A percentile compares a stretch with the other conserved stretches of the same genome.
These are phyloP conservation scores for Emmonsia crescens DNA, from an alignment of 2,329 filamentous ascomycete genomes.

Conservation along the genomic window DNA sequence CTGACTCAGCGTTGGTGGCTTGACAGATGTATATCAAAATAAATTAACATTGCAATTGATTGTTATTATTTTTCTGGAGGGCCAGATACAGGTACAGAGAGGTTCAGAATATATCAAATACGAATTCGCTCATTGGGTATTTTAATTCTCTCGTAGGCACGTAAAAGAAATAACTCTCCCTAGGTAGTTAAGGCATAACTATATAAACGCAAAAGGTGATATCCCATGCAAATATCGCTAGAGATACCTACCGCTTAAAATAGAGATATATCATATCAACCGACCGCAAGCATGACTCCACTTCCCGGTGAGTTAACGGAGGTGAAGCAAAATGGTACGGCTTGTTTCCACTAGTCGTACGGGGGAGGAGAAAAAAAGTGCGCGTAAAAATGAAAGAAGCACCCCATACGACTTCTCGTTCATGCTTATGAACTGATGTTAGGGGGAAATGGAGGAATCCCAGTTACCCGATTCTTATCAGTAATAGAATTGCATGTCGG, in stretches of 20 bases:
- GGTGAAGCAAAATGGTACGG: not conserved
- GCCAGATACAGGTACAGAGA: not conserved
- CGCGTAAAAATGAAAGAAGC: not conserved
- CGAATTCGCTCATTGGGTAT: not conserved
- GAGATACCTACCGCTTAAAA: not conserved
- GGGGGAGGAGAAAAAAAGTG: not conserved
- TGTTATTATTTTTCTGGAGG: not conserved
- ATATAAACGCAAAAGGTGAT: not conserved
- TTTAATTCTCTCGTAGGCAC: not conserved
- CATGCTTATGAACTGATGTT: not conserved
- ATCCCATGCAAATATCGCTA: not conserved
- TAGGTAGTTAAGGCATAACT: not conserved
- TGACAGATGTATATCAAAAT: not conserved
- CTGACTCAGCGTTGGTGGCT: not conserved
- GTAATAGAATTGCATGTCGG: not conserved
- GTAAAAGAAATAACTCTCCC: not conserved
- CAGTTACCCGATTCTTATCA: not conserved
- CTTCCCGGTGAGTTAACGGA: not conserved
- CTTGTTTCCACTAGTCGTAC: not conserved
- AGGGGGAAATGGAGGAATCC: not conserved
- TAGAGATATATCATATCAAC: not conserved
- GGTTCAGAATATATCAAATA: not conserved
- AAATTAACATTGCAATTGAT: not conserved
- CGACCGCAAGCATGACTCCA: not conserved
- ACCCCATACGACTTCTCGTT: not conserved